Percentiles rank a stretch among this genome's conserved stretches.
Conservation (phyloP, 1,284 basidiomycete genomes). For the Chalciporus sp. region DNA sequence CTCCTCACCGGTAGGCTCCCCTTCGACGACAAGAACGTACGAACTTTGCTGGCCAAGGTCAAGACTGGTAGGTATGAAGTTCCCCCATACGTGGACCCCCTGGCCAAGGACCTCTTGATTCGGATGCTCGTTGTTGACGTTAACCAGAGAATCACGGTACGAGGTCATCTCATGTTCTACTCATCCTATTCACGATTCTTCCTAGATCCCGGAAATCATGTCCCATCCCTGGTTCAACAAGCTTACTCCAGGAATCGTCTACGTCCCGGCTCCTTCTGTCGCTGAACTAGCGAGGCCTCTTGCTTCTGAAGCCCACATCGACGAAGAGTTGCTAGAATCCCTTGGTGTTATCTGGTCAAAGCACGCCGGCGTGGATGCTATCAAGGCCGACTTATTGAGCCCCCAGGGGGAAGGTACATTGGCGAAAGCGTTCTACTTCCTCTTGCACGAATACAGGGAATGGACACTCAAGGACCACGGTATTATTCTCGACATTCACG, state of each 20-base stretch:
- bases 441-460: slow-evolving; percentile 81
- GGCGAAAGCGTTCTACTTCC: slow-evolving; percentile 93
- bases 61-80: slow-evolving; percentile 86
- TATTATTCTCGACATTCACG: slow-evolving; percentile 46
- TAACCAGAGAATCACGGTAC: slow-evolving; percentile 79
- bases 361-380: slow-evolving; percentile 57
- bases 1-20: slow-evolving; percentile 87
- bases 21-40: slow-evolving; percentile 87
- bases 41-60: slow-evolving; percentile 87
- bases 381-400: slow-evolving; percentile 66
- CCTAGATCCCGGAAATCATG: slow-evolving; percentile 86
- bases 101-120: slow-evolving; percentile 74
- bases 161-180: slow-evolving; percentile 29
- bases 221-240: slow-evolving; percentile 81
- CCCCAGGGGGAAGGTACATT: slow-evolving; percentile 70
- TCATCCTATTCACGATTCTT: slow-evolving; percentile 10
- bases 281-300: slow-evolving; percentile 67
- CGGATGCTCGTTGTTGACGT: slow-evolving; percentile 95
- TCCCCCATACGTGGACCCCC: slow-evolving; percentile 71
- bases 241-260: slow-evolving; percentile 50
- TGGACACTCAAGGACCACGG: slow-evolving; percentile 68
- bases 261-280: slow-evolving; percentile 67
- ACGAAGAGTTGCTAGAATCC: slow-evolving; percentile 85
- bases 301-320: slow-evolving; percentile 72
- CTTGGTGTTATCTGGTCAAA: slow-evolving; percentile 88